Base-by-base conservation (phyloP, 495 filamentous ascomycete species). In the Penicillium cataractarum region DNA sequence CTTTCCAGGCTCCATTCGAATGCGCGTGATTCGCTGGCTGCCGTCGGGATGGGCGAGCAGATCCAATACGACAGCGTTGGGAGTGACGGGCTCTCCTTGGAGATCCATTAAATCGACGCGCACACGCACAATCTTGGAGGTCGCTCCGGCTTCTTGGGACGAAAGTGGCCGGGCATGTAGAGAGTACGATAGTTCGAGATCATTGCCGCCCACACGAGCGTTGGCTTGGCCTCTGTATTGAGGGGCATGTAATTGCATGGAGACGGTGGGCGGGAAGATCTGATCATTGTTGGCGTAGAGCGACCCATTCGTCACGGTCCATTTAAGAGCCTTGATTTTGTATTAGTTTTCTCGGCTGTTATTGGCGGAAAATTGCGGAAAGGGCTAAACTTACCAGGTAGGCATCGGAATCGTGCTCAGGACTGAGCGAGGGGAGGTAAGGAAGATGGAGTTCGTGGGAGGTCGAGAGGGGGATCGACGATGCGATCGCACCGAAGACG, bases 281-380 rank as follows among this genome's bases (percentile, higher is more conserved):
- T 66, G 62, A 19, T 78, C 65, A 19, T 73, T 62, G 61, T 84
- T 84, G 60, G 82, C 74, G 26, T 65, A 74, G 8, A 84, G 72
- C 17, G 57, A 65, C 57, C 75, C 76, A 63, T 80, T 68, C 22
- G 76, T 51, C 6, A 76, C 72, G 51, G 74, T 65, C 67, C 82
- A 76, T 37, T 73, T 74, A 9, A 83, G 55, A 15, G 78, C 68
- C 78, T 79, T 49, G 9, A 55, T 17, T 15, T 12, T 12, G 10
- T 26, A 52, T 68, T 61, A 65, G 62, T 4, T 40, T 32, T 48
- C 21, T 24, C 21, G 32, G 46, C 37, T 46, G 0, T 12, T 8
- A 52, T 26, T 2, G 24, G 46, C n/a, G 5, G 15, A 55, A 12
- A 35, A 52, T 32, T 12, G 6, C 17, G 10, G 27, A 9, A 9